These are phyloP conservation scores for Lasiodiplodia hormozganensis DNA, from an alignment of 2,329 filamentous ascomycete genomes.

Conservation along the genomic window DNA sequence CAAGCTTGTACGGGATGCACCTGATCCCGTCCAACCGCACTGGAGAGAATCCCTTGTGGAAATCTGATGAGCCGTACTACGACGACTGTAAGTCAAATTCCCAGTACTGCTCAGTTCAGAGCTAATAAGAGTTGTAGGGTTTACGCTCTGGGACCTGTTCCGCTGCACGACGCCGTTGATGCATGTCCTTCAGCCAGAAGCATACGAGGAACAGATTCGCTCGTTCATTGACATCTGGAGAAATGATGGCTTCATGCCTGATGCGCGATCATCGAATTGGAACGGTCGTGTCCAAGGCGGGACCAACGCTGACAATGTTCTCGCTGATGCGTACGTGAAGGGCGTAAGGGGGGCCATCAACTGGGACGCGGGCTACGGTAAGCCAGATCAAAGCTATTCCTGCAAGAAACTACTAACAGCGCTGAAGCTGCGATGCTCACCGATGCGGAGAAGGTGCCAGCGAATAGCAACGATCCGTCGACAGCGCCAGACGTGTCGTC, in stretches of 20 bases:
- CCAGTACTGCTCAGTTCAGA: too few species aligned
- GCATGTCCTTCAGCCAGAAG: conserved; percentile 68
- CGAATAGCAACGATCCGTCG: conserved; percentile 65
- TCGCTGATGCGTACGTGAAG: conserved; percentile 76
- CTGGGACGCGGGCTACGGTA: conserved; percentile 58
- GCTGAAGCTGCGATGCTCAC: conserved; percentile 63
- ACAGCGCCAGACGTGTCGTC: conserved; percentile 61
- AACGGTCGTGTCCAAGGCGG: conserved; percentile 75
- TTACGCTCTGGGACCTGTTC: conserved; percentile 72
- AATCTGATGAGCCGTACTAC: conserved; percentile 70
- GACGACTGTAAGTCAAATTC: conserved; percentile 56
- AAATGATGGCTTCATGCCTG: conserved; percentile 68
- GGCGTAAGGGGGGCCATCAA: conserved; percentile 67
- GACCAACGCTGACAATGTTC: conserved; percentile 73
- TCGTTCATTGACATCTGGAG: conserved; percentile 73
- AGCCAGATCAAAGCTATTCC: neutral
- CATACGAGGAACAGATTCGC: conserved; percentile 70
- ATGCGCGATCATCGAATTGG: conserved; percentile 71
- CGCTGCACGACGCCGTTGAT: conserved; percentile 70
- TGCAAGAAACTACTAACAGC: neutral
- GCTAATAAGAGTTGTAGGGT: conserved; percentile 40
- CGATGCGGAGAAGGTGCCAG: conserved; percentile 69
- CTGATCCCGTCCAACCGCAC: conserved; percentile 74
- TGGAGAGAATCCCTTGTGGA: conserved; percentile 73
- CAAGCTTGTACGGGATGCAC: conserved; percentile 73